These are phyloP conservation scores for Sanghuangporus weigelae DNA, from an alignment of 1,284 basidiomycete species.

Conservation along the genomic window DNA sequence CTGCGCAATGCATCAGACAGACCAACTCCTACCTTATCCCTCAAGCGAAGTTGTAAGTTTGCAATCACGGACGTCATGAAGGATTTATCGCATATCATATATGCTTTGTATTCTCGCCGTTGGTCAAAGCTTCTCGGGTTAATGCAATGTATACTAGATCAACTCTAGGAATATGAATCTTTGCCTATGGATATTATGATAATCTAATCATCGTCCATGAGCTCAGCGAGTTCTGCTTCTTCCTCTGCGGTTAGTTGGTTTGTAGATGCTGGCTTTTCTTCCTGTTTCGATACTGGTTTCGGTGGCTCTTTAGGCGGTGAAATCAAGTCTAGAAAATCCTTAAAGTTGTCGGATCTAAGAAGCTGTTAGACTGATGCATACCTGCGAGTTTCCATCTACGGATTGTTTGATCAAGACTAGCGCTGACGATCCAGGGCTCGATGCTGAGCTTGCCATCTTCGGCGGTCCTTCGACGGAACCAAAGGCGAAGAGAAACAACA, in stretches of 20 bases:
- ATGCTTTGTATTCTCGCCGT: background rate
- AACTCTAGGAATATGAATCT: background rate
- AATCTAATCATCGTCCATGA: constrained; percentile 47
- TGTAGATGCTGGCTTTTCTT: constrained; percentile 16
- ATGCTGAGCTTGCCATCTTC: constrained; percentile 40
- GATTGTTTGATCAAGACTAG: constrained; percentile 81
- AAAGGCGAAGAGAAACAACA: constrained; percentile 67
- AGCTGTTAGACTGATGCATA: constrained; percentile 23
- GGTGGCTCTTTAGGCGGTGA: constrained; percentile 33
- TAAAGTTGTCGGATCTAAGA: background rate
- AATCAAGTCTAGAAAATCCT: constrained; percentile 40
- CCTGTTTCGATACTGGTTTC: constrained; percentile 24
- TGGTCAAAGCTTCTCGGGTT: background rate
- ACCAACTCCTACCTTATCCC: constrained; percentile 31
- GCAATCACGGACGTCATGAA: background rate
- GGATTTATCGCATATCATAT: background rate
- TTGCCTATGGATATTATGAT: background rate
- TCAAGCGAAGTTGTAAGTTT: constrained; percentile 40
- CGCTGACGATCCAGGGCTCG: constrained; percentile 77
- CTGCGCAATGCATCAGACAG: constrained; percentile 40
- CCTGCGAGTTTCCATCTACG: constrained; percentile 76
- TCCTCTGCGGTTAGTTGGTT: constrained; percentile 65
- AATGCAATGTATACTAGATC: constrained; percentile 6
- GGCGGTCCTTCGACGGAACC: constrained; percentile 49
- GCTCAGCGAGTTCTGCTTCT: constrained; percentile 74